phyloP scores from a whole-genome alignment of 805 yeast genomes.

The Yarrowia osloensis region DNA sequence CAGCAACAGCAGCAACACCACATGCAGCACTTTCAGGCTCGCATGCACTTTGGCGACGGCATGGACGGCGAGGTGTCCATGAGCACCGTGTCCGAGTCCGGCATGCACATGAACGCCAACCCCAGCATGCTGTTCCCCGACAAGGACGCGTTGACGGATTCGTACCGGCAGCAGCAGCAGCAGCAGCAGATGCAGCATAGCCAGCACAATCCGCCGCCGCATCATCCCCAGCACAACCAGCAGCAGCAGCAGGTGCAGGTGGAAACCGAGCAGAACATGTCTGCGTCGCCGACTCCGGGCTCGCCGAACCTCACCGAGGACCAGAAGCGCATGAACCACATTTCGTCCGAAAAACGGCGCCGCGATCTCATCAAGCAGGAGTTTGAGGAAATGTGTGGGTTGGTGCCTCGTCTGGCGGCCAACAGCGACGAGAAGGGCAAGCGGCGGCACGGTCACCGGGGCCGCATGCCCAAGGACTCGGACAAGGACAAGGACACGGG shows the following conservation, averaged over 20 bases:
- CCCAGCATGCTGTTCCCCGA: conserved; percentile 27
- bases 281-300: conserved; percentile 23
- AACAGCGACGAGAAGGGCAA: conserved; percentile 21
- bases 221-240: conserved; percentile 31
- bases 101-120: conserved; percentile 20
- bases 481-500: conserved; percentile 30
- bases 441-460: conserved; percentile 29
- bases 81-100: neutral
- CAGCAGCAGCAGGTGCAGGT: conserved; percentile 42
- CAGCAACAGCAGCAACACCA: too few species aligned
- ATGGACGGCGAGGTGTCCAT: conserved; percentile 25
- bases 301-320: conserved; percentile 40
- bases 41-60: conserved; percentile 18
- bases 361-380: conserved; percentile 45
- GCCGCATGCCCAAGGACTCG: conserved; percentile 33
- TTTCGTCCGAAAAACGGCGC: conserved; percentile 46
- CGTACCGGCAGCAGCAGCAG: conserved; percentile 29
- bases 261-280: conserved; percentile 39
- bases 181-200: conserved; percentile 12
- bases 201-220: conserved; percentile 22
- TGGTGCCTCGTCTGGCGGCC: conserved; percentile 43
- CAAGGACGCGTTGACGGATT: conserved; percentile 13
- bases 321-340: conserved; percentile 46
- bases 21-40: conserved; percentile 2
- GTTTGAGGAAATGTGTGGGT: conserved; percentile 43